Evolutionary conservation across 371 early-diverging fungal species (phyloP), one percentile per base, ranked within the genome.

Genomic region (Mortierella sp.): DNA sequence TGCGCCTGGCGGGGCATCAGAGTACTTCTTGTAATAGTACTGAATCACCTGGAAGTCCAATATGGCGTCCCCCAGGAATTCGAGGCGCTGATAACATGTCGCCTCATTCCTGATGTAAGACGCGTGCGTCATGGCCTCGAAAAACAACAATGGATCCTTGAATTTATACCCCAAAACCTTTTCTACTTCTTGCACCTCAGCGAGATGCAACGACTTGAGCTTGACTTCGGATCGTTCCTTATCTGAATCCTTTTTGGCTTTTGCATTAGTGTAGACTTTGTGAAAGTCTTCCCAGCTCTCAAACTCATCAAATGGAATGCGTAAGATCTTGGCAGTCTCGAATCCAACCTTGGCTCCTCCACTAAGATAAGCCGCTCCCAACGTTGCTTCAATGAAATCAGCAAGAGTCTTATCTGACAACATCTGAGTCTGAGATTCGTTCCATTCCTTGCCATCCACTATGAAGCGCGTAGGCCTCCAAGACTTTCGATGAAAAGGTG

Each of bases 51-150:
- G 84, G 75, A 92, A 95, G 70, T 96, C 96, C 21, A 98, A 77
- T 10, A 97, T 90, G 0, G 97, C 94, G 80, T 98, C 98, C n/a
- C 98, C 98, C 60, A 98, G 76, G 76, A 95, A 98, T 85, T 98
- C 98, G 3, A 98, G 87, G 4, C 98, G 93, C 84, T 98, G 95
- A 74, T 96, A 98, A 71, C 94, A 95, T 11, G 87, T 80, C 0
- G 88, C 86, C 16, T 83, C 83, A 0, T 87, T 83, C 50, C 88
- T 87, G 22, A 90, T 87, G 8, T 89, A 86, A 66, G 94, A 92
- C 24, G 95, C 90, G 77, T 97, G 98, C 0, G 97, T 97, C 62
- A 97, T 77, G 0, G 98, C 98, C 78, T 97, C 96, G 1, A 89
- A 83, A 11, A 94, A 74, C 50, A 95, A 70, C 0, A 83, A 41